phyloP scores from a whole-genome alignment of 1,139 yeast species.

The Debaryomyces sp. region DNA sequence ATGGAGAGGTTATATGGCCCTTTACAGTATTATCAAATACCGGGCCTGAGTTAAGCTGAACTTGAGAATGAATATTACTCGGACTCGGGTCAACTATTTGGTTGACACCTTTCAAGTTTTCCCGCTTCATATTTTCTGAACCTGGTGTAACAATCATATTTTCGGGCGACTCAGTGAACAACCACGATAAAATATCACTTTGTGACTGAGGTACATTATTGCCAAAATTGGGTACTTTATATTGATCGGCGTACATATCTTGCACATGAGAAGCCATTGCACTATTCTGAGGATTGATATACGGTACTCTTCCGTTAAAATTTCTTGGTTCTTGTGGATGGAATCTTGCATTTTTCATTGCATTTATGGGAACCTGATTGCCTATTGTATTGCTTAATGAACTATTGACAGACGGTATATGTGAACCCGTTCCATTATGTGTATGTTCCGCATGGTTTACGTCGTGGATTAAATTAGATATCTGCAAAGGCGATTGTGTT shows the following conservation, averaged over 20 bases:
- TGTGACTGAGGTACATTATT: slow-evolving; percentile 25
- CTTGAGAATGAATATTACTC: slow-evolving; percentile 1
- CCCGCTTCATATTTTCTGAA: not conserved
- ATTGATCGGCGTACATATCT: slow-evolving; percentile 5
- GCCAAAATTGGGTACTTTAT: not conserved
- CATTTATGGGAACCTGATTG: not conserved
- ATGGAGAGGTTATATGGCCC: slow-evolving; percentile 13
- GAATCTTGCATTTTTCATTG: not conserved
- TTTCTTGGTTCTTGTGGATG: not conserved
- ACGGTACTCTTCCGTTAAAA: not conserved
- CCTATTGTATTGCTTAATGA: not conserved
- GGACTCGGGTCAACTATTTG: not conserved
- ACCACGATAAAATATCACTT: slow-evolving; percentile 45
- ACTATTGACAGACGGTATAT: not conserved
- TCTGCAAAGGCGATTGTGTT: slow-evolving; percentile 21
- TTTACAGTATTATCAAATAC: not conserved
- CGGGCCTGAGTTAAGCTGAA: not conserved
- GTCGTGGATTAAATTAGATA: slow-evolving; percentile 22
- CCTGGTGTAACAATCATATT: slow-evolving; percentile 11
- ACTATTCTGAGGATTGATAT: not conserved
- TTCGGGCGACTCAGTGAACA: slow-evolving; percentile 34
- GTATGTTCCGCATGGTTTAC: not conserved
- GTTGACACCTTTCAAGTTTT: not conserved
- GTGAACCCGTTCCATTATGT: not conserved
- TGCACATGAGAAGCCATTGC: not conserved